These are phyloP conservation scores for Fusarium penzigii DNA, from an alignment of 2,329 filamentous ascomycete genomes.

Conservation along the genomic window DNA sequence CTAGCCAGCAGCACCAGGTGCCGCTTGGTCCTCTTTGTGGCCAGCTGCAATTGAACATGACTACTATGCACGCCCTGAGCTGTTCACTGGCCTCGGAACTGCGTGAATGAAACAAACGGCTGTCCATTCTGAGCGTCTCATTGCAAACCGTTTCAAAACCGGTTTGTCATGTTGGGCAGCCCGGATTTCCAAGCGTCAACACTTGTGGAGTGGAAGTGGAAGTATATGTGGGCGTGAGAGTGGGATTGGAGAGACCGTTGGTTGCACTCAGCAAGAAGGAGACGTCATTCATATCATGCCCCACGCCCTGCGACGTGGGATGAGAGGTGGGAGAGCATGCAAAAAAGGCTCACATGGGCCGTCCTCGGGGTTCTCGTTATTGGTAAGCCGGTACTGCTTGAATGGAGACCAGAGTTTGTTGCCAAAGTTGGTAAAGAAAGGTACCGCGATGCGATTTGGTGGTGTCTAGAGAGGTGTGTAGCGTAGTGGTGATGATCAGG, in stretches of 20 bases:
- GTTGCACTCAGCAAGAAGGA: neutral
- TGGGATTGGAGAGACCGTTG: neutral
- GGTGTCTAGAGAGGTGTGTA: neutral
- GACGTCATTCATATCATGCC: neutral
- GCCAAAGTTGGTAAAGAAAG: no score
- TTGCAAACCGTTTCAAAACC: conserved; percentile 27
- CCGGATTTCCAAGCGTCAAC: conserved; percentile 26
- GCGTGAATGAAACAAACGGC: conserved; percentile 12
- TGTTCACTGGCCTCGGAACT: conserved; percentile 15
- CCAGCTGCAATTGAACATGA: conserved; percentile 12
- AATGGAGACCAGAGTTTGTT: no score
- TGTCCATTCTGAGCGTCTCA: conserved; percentile 17
- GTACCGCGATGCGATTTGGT: no score
- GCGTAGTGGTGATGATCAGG: neutral
- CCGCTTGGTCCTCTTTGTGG: conserved; percentile 16
- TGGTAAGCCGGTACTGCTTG: no score
- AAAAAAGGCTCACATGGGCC: no score
- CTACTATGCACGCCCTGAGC: conserved; percentile 4
- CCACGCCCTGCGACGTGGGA: neutral
- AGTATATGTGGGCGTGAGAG: conserved; percentile 15
- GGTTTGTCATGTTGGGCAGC: conserved; percentile 31
- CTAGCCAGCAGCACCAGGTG: conserved; percentile 19
- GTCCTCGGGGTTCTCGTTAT: neutral
- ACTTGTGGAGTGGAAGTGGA: conserved; percentile 32
- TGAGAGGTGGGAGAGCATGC: neutral